Evolutionary conservation across 306 rosid species (phyloP).

Genomic region (Prunus mongolica): DNA sequence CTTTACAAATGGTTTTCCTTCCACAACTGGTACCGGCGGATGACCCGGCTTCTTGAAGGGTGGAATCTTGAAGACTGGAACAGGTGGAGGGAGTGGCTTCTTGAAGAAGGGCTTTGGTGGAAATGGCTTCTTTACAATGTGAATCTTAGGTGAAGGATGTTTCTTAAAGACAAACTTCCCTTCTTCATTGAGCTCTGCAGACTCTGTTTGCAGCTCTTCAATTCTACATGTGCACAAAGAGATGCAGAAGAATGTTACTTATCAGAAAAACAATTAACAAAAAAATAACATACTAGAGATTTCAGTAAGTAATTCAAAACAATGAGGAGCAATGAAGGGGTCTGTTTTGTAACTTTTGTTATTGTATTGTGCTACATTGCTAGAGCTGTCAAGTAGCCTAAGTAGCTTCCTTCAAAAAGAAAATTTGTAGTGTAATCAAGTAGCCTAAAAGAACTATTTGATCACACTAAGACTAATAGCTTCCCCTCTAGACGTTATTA

Average conservation of each 20-base stretch:
- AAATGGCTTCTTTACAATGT: neutral
- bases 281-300: neutral
- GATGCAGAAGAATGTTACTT: neutral
- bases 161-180: conserved; percentile 14
- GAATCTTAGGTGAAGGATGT: neutral
- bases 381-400: no score
- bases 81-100: neutral
- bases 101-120: conserved; percentile 16
- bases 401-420: no score
- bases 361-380: no score
- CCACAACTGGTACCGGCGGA: neutral
- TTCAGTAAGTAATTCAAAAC: neutral
- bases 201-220: no score
- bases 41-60: conserved; percentile 1
- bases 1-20: conserved; percentile 7
- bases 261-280: neutral
- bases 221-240: neutral
- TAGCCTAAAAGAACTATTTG: no score
- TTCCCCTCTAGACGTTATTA: no score
- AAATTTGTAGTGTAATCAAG: no score
- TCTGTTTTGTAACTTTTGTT: no score
- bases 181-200: conserved; percentile 2
- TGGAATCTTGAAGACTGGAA: conserved; percentile 20
- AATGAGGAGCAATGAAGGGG: no score
- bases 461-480: no score